These are phyloP conservation scores for Mortierella sp. DNA, from an alignment of 371 early-diverging fungal species.

Conservation along the genomic window DNA sequence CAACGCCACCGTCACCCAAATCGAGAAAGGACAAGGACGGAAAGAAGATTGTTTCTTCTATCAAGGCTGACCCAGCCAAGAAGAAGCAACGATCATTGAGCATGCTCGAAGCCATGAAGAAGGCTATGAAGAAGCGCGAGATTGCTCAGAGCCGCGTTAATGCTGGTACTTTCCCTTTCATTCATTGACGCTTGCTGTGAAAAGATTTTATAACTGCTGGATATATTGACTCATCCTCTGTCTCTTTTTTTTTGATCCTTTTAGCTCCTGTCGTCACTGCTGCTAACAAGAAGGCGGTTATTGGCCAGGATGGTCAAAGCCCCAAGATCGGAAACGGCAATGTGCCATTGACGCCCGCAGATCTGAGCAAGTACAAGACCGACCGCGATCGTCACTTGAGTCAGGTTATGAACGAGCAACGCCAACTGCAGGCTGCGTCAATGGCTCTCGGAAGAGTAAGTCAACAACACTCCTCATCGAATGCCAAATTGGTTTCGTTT, in stretches of 20 bases:
- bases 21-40: constrained; percentile 58
- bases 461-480: background rate
- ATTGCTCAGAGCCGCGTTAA: constrained; percentile 61
- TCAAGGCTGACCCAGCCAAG: constrained; percentile 46
- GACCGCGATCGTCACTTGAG: constrained; percentile 81
- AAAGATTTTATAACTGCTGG: background rate
- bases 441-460: constrained; percentile 65
- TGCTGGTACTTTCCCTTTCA: constrained; percentile 45
- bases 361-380: constrained; percentile 79
- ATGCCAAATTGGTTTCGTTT: background rate
- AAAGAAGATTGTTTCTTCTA: constrained; percentile 38
- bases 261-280: constrained; percentile 31
- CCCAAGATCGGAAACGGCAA: constrained; percentile 60
- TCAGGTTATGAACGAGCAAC: constrained; percentile 78
- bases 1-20: constrained; percentile 53
- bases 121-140: constrained; percentile 50
- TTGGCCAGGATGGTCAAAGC: constrained; percentile 59
- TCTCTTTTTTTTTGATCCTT: background rate
- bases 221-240: background rate
- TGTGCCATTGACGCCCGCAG: constrained; percentile 71
- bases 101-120: constrained; percentile 54
- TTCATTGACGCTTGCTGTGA: background rate
- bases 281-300: constrained; percentile 39
- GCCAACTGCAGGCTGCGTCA: constrained; percentile 72
- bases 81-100: constrained; percentile 54